Base-by-base conservation (phyloP, 768 basidiomycete species). In the Xanthoconium purpureum region DNA sequence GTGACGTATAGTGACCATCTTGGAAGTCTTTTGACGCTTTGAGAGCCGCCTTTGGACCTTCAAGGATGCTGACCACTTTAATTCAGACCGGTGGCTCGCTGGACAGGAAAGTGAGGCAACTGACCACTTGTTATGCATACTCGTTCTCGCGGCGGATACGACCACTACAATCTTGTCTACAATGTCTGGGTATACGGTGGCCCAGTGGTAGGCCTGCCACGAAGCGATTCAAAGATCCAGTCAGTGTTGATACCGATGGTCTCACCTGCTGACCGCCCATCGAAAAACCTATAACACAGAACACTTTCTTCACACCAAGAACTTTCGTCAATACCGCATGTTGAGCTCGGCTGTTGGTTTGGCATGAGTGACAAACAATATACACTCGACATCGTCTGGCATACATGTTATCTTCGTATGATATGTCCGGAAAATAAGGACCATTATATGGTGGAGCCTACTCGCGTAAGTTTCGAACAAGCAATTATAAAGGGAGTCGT, bases 381-480 rank as follows among this genome's bases (percentile, higher is more conserved):
- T 24, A n/a, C n/a, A 44, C 2, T 28, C 18, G 33, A 36, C 38
- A n/a, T 50, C 17, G 28, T 10, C 20, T 37, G 24, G 42, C 58
- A 5, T 59, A 80, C 83, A 82, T 80, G 63, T 84, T 84, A 46
- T 84, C 82, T 62, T 80, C 77, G 59, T 84, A 84, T 17, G 81
- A 79, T 9, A 84, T 74, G 11, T 70, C 72, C 12, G 82, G 83
- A 59, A 84, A 84, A 62, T 82, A 83, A 8, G 83, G 81, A 0
- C 83, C 83, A 56, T 82, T 80, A 63, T 80, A 80, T 0, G 83
- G 83, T 6, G 68, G 62, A 11, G 83, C 79, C 83, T 84, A 47
- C 15, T 30, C 36, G 42, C 42, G 42, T 47, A 29, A 50, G 20
- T 39, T 30, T 49, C 11, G 37, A 17, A 24, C 24, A 24, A 24